phyloP scores from a whole-genome alignment of 2,329 filamentous ascomycete genomes.

The Phialophora macrospora region DNA sequence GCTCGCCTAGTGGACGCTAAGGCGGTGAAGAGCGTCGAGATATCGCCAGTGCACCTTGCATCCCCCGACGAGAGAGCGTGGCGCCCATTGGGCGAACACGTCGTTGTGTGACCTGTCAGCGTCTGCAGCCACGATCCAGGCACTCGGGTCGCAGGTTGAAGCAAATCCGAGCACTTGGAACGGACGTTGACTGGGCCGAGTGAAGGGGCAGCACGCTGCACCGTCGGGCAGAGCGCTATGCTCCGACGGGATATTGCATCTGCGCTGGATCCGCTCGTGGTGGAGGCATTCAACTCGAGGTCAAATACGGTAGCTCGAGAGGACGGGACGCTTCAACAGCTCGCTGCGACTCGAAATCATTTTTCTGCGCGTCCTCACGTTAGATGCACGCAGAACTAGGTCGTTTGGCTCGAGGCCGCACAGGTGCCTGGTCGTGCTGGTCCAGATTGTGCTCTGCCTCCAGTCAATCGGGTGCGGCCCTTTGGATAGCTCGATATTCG shows the following conservation, averaged over 20 bases:
- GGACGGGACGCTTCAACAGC: too few species aligned
- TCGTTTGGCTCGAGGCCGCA: too few species aligned
- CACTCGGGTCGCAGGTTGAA: constrained; percentile 19
- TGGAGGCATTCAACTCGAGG: background rate
- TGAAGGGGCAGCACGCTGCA: background rate
- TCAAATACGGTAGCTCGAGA: background rate
- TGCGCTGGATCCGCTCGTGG: background rate
- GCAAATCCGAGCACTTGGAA: constrained; percentile 3
- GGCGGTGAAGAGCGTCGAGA: constrained; percentile 3
- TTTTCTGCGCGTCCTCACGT: background rate
- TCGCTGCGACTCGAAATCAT: background rate
- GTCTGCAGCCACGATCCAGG: constrained; percentile 19
- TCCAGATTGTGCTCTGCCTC: background rate
- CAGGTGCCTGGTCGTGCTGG: too few species aligned
- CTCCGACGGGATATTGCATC: background rate
- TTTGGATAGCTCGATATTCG: background rate
- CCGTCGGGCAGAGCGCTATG: background rate
- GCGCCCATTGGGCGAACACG: background rate
- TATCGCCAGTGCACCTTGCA: background rate
- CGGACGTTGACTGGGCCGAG: background rate
- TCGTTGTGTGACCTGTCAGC: background rate
- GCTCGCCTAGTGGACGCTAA: background rate
- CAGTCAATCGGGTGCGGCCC: background rate
- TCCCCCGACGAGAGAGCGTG: background rate
- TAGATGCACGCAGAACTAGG: background rate